Evolutionary conservation across 2,329 filamentous ascomycete genomes (phyloP).

Genomic region (Graphiopsis chlorocephala): DNA sequence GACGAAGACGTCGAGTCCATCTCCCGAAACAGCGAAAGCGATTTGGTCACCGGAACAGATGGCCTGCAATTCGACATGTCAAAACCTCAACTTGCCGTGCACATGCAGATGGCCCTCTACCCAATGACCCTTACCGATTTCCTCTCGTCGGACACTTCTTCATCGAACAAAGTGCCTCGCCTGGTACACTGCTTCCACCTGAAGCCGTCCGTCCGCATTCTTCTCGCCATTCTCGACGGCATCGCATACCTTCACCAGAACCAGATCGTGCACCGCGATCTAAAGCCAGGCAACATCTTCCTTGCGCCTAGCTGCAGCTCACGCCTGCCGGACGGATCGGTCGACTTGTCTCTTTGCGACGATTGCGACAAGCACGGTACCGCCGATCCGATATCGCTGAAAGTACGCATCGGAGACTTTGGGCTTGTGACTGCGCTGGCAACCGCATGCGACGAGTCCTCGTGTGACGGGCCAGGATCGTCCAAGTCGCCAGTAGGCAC

Average conservation of each 20-base stretch:
- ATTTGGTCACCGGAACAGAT: conserved; percentile 10
- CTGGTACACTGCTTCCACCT: conserved; percentile 62
- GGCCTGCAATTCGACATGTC: conserved; percentile 6
- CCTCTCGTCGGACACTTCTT: conserved; percentile 33
- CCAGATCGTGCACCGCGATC: conserved; percentile 62
- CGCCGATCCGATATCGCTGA: conserved; percentile 23
- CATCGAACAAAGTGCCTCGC: conserved; percentile 16
- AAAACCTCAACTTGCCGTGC: conserved; percentile 47
- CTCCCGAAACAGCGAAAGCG: conserved; percentile 22
- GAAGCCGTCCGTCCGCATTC: conserved; percentile 54
- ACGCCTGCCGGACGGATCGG: conserved; percentile 36
- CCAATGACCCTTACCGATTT: conserved; percentile 61
- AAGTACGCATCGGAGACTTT: conserved; percentile 65
- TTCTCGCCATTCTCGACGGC: conserved; percentile 60
- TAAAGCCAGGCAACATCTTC: conserved; percentile 69
- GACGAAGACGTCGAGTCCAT: conserved; percentile 50
- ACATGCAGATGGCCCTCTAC: conserved; percentile 68
- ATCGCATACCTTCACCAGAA: conserved; percentile 63
- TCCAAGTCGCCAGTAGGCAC: conserved; percentile 52
- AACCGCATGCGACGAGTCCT: conserved; percentile 20
- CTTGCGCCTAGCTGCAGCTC: conserved; percentile 47
- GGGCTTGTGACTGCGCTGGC: conserved; percentile 60
- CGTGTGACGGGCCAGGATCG: background rate
- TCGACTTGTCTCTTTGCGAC: conserved; percentile 47
- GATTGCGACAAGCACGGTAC: conserved; percentile 38